Conservation (phyloP, 495 filamentous ascomycete genomes). For the Podospora appendiculata region DNA sequence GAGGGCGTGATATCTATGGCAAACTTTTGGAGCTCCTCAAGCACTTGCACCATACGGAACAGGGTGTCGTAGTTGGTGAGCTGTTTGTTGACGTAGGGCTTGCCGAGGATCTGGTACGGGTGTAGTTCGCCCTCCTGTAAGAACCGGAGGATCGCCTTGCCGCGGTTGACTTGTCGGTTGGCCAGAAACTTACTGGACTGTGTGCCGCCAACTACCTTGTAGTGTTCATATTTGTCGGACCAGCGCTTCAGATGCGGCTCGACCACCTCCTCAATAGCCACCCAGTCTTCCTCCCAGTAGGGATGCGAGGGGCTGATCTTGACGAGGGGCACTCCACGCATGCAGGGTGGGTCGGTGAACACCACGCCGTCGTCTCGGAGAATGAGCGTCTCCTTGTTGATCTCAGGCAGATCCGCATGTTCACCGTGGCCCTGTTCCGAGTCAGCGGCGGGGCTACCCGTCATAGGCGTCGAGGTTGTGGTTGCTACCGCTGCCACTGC, state of each 20-base stretch:
- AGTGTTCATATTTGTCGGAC: slow-evolving; percentile 26
- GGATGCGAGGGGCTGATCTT: slow-evolving; percentile 33
- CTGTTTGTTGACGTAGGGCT: slow-evolving; percentile 29
- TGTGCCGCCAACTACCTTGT: slow-evolving; percentile 7
- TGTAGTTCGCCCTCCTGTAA: slow-evolving; percentile 34
- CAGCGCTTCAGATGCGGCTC: slow-evolving; percentile 26
- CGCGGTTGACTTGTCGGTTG: slow-evolving; percentile 39
- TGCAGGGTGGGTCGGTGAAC: slow-evolving; percentile 31
- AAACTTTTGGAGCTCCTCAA: slow-evolving; percentile 38
- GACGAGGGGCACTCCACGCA: slow-evolving; percentile 35
- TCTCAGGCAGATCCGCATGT: slow-evolving; percentile 17
- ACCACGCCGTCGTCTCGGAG: slow-evolving; percentile 32
- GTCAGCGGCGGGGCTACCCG: slow-evolving; percentile 11
- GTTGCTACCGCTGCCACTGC: neutral
- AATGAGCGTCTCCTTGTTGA: slow-evolving; percentile 27
- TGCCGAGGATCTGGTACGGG: slow-evolving; percentile 40
- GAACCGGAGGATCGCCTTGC: slow-evolving; percentile 34
- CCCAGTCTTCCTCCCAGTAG: slow-evolving; percentile 41
- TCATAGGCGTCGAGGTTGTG: slow-evolving; percentile 2
- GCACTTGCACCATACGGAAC: slow-evolving; percentile 36
- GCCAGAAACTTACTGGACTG: slow-evolving; percentile 35
- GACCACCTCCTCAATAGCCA: slow-evolving; percentile 23
- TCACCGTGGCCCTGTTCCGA: slow-evolving; percentile 4
- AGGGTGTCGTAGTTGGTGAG: slow-evolving; percentile 42
- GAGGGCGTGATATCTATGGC: slow-evolving; percentile 35